Percentiles rank a stretch among this genome's conserved stretches.
phyloP scores from a whole-genome alignment of 345 rosid species.

The Punica granatum region DNA sequence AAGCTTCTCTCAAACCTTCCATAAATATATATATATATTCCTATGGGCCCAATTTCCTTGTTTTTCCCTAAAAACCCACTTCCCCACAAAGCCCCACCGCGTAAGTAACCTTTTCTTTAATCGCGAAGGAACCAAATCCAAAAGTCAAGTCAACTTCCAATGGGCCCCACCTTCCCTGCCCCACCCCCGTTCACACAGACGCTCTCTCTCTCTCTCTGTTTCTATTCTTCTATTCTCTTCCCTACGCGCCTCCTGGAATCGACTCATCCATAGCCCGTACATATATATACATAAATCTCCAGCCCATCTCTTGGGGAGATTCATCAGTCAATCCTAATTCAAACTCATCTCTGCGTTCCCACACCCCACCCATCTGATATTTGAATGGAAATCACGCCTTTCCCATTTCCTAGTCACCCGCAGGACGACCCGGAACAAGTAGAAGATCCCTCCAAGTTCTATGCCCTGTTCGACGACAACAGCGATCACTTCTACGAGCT shows the following conservation, averaged over 20 bases:
- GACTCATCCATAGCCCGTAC: conserved; percentile 19
- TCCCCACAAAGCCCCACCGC: not conserved
- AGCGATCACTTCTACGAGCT: conserved; percentile 18
- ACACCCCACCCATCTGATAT: conserved; percentile 16
- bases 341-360: conserved; percentile 22
- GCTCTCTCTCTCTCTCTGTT: not conserved
- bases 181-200: conserved; percentile 40
- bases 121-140: not conserved
- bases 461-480: conserved; percentile 25
- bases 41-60: not conserved
- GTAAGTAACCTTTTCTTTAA: not conserved
- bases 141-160: conserved; percentile 55
- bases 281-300: conserved; percentile 25
- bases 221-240: not conserved
- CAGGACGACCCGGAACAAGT: conserved; percentile 32
- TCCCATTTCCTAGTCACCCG: conserved; percentile 42
- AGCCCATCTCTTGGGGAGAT: not conserved
- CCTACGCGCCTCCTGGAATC: not conserved
- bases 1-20: not conserved
- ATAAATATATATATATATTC: not conserved
- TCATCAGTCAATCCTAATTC: not conserved
- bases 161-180: not conserved
- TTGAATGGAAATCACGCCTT: conserved; percentile 50
- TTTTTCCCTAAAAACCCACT: not conserved
- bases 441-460: conserved; percentile 21